Evolutionary conservation across 1,284 basidiomycete genomes (phyloP).

Genomic region (Trichosporon sp.): DNA sequence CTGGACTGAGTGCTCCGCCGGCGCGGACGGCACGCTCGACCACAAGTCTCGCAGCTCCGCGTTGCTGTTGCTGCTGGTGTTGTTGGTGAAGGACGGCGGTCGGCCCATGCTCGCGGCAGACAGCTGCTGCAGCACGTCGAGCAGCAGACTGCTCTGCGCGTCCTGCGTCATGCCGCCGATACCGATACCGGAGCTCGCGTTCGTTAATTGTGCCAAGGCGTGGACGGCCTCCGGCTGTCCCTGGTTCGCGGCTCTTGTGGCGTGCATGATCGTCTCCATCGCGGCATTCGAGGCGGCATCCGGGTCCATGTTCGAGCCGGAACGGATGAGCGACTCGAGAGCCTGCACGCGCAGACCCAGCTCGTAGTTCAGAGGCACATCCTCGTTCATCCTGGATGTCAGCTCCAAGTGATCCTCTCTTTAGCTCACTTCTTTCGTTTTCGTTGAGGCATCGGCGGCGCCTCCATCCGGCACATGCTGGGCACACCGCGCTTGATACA

Average conservation of each 20-base stretch:
- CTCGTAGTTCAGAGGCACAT: constrained; percentile 38
- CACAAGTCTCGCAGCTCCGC: constrained; percentile 31
- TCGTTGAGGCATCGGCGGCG: constrained; percentile 30
- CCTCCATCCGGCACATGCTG: constrained; percentile 44
- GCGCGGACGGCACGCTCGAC: constrained; percentile 30
- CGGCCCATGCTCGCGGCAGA: constrained; percentile 35
- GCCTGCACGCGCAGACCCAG: constrained; percentile 38
- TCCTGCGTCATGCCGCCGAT: constrained; percentile 33
- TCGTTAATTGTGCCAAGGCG: constrained; percentile 36
- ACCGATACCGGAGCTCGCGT: constrained; percentile 23
- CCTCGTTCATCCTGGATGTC: constrained; percentile 16
- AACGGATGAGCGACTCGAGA: constrained; percentile 41
- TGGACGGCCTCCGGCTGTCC: constrained; percentile 38
- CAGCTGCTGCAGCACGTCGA: constrained; percentile 43
- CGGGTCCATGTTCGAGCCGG: constrained; percentile 34
- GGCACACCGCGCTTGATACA: constrained; percentile 45
- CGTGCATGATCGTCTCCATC: constrained; percentile 41
- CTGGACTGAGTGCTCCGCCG: constrained; percentile 25
- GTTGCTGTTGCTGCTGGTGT: constrained; percentile 6
- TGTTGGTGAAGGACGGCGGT: constrained; percentile 5
- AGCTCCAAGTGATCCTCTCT: background rate
- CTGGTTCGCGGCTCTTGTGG: constrained; percentile 37
- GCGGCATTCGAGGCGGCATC: constrained; percentile 36
- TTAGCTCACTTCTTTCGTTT: constrained; percentile 37
- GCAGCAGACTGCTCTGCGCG: constrained; percentile 36